phyloP scores from a whole-genome alignment of 441 rosid species.

The Isatis lusitanica region DNA sequence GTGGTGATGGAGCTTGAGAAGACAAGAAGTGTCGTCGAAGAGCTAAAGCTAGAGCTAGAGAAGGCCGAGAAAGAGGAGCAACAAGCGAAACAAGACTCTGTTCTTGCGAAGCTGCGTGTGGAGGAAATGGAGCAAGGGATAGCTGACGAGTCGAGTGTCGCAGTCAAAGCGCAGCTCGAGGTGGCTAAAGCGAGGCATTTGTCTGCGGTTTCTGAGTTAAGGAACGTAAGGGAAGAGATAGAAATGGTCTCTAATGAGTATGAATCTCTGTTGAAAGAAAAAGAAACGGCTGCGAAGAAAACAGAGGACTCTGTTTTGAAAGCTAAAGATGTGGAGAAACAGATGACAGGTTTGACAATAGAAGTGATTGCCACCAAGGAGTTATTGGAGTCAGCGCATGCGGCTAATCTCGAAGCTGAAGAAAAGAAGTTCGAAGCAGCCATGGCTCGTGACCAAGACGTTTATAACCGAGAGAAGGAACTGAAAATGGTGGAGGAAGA shows the following conservation, averaged over 20 bases:
- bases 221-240: constrained; percentile 64
- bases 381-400: constrained; percentile 76
- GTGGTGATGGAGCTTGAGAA: constrained; percentile 71
- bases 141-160: constrained; percentile 75
- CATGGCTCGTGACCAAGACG: constrained; percentile 79
- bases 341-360: constrained; percentile 70
- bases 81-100: constrained; percentile 90
- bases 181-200: constrained; percentile 81
- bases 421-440: constrained; percentile 74
- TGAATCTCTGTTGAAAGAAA: constrained; percentile 53
- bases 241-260: constrained; percentile 52
- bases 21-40: constrained; percentile 69
- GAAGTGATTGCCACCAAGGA: constrained; percentile 78
- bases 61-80: constrained; percentile 84
- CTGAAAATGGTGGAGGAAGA: constrained; percentile 83
- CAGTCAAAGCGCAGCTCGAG: constrained; percentile 83
- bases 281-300: constrained; percentile 55
- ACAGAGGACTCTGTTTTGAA: constrained; percentile 66
- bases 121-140: constrained; percentile 91
- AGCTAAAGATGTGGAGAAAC: constrained; percentile 77
- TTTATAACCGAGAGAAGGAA: constrained; percentile 75
- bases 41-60: constrained; percentile 73
- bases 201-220: constrained; percentile 67
- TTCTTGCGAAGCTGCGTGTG: constrained; percentile 77
- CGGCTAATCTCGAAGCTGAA: constrained; percentile 79